phyloP scores from a whole-genome alignment of 805 yeast species.

The Zygosaccharomyces kombuchaensis region DNA sequence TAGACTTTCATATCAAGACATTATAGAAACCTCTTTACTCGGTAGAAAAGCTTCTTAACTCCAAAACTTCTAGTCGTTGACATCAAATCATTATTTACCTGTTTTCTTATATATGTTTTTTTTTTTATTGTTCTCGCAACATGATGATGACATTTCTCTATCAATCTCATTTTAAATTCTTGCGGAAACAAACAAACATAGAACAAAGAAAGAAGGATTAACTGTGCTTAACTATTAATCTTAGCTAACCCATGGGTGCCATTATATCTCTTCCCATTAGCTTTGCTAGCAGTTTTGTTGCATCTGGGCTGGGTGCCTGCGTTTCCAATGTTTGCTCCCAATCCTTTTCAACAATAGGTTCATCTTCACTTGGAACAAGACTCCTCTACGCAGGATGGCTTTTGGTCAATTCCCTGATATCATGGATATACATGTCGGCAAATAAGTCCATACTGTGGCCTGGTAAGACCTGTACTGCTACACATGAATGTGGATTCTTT shows the following conservation, averaged over 20 bases:
- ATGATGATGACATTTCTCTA: no score
- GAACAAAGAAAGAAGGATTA: neutral
- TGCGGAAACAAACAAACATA: neutral
- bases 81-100: no score
- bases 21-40: neutral
- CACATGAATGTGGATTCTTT: conserved; percentile 84
- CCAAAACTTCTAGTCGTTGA: neutral
- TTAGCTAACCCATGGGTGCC: conserved; percentile 50
- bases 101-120: no score
- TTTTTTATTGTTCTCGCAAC: no score
- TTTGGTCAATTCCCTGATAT: conserved; percentile 69
- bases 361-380: conserved; percentile 79
- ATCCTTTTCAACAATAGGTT: conserved; percentile 48
- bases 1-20: neutral
- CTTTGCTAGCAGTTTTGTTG: conserved; percentile 54
- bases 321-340: conserved; percentile 61
- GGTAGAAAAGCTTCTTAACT: conserved; percentile 6
- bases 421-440: conserved; percentile 84
- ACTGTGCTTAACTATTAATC: neutral
- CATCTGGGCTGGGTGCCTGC: conserved; percentile 81
- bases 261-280: conserved; percentile 67
- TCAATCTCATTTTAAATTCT: no score
- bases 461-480: conserved; percentile 75
- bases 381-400: conserved; percentile 78
- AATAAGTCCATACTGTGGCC: conserved; percentile 73